Base-by-base conservation (phyloP, 345 rosid species). In the Melaleuca alternifolia region DNA sequence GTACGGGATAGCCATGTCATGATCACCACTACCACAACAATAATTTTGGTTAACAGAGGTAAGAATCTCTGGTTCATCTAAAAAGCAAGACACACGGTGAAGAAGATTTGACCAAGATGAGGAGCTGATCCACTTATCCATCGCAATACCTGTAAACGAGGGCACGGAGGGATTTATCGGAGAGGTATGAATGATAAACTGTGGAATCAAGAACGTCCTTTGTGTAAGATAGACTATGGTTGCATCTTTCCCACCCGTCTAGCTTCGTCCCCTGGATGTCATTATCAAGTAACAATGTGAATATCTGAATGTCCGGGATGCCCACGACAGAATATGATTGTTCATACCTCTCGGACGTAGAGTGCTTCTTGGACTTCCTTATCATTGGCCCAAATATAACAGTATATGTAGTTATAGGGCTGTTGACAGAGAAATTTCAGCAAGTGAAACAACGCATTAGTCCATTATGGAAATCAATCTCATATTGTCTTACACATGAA, bases 371-470 rank as follows among this genome's bases (percentile, higher is more conserved):
- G 91, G 26, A 90, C 94, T 11, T 59, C 52, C 50, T 75, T 79
- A 50, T 90, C 89, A 57, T 92, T 92, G 6, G 93, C 89, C 94
- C 94, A 92, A 18, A 26, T 50, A 50, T 51, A 61, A 5, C 79
- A 20, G 44, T 15, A 83, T 2, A 77, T 5, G 11, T 87, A 82
- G 33, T 88, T 50, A 50, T 86, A 37, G 4, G 6, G 2, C 92
- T 92, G 50, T 79, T 59, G 41, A 30, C 20, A 51, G 57, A 5
- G 5, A 41, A 44, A 33, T 83, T 50, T n/a, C 51, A 9, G 24
- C 51, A 16, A 51, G 56, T 83, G 37, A 28, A 81, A 81, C 56
- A 84, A 33, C n/a, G n/a, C 46, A 41, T 50, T 3, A 33, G 46
- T 46, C 33, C 77, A 16, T 16, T 8, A 65, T 65, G 21, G 9